A percentile compares a stretch with the other conserved stretches of the same genome.
Conservation (phyloP, 2,329 filamentous ascomycete species). For the Claviceps africana region DNA sequence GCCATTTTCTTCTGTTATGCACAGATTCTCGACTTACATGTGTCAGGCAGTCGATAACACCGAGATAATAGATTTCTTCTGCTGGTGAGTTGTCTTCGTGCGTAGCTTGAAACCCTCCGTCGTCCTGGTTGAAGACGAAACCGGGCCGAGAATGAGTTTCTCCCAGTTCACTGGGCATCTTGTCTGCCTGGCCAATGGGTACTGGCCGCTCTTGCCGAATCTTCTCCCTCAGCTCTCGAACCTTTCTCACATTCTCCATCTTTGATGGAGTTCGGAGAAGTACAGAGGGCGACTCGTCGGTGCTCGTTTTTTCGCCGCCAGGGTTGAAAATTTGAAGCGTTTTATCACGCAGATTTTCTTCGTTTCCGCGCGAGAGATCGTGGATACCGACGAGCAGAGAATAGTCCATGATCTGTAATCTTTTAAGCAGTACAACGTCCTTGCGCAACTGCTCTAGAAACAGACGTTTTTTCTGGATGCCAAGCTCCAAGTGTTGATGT, state of each 20-base stretch:
- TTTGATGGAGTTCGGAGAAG: constrained; percentile 87
- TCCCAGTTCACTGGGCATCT: constrained; percentile 82
- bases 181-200: constrained; percentile 75
- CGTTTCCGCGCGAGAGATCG: constrained; percentile 78
- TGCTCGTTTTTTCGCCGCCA: constrained; percentile 46
- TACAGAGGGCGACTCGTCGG: constrained; percentile 48
- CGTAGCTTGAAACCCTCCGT: constrained; percentile 84
- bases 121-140: constrained; percentile 83
- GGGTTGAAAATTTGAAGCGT: constrained; percentile 91
- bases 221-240: constrained; percentile 77
- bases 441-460: constrained; percentile 81
- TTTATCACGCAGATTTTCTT: constrained; percentile 81
- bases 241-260: constrained; percentile 80
- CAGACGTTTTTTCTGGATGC: constrained; percentile 70
- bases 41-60: constrained; percentile 95
- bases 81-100: constrained; percentile 75
- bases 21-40: constrained; percentile 52
- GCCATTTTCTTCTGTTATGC: neutral
- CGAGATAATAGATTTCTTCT: constrained; percentile 93
- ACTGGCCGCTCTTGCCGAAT: constrained; percentile 86
- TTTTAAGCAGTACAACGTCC: constrained; percentile 77
- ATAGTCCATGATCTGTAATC: constrained; percentile 96
- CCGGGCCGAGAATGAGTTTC: constrained; percentile 55
- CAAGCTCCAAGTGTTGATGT: constrained; percentile 74
- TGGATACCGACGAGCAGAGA: constrained; percentile 91